These are phyloP conservation scores for Carallia brachiata DNA, from an alignment of 345 rosid species.

Conservation along the genomic window DNA sequence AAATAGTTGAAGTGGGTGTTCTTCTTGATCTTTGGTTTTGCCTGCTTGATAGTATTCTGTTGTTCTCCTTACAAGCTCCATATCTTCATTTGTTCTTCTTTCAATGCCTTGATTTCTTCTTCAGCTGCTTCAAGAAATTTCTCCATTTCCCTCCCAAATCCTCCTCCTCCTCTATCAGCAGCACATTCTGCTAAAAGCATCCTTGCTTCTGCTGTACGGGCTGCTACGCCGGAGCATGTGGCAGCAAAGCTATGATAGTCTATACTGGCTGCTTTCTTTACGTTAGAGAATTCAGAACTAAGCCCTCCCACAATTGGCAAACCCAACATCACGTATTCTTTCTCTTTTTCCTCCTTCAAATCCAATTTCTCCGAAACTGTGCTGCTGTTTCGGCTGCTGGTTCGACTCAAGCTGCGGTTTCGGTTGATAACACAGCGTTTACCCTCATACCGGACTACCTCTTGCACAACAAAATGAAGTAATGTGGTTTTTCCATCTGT, in stretches of 20 bases:
- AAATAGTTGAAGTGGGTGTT: constrained; percentile 55
- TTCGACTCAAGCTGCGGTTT: constrained; percentile 42
- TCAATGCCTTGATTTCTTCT: constrained; percentile 44
- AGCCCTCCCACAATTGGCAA: constrained; percentile 75
- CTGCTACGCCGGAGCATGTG: constrained; percentile 45
- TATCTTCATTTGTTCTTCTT: constrained; percentile 49
- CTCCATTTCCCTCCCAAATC: constrained; percentile 55
- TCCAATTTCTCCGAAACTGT: constrained; percentile 14
- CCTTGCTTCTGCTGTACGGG: constrained; percentile 45
- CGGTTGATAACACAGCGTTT: constrained; percentile 59
- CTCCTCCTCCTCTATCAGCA: constrained; percentile 30
- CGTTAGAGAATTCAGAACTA: constrained; percentile 66
- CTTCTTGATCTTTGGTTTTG: constrained; percentile 40
- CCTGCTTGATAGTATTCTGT: constrained; percentile 80
- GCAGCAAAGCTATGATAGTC: constrained; percentile 47
- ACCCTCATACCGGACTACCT: constrained; percentile 77
- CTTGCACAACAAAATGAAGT: constrained; percentile 85
- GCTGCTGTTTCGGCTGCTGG: constrained; percentile 30
- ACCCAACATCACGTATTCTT: constrained; percentile 62
- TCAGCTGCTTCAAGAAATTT: constrained; percentile 57
- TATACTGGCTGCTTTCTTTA: constrained; percentile 72
- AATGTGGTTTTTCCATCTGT: constrained; percentile 71
- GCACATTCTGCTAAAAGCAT: constrained; percentile 32
- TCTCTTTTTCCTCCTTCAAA: constrained; percentile 55
- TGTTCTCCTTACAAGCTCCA: constrained; percentile 66